Base-by-base conservation (phyloP, 2,329 filamentous ascomycete species). In the Madurella mycetomatis region DNA sequence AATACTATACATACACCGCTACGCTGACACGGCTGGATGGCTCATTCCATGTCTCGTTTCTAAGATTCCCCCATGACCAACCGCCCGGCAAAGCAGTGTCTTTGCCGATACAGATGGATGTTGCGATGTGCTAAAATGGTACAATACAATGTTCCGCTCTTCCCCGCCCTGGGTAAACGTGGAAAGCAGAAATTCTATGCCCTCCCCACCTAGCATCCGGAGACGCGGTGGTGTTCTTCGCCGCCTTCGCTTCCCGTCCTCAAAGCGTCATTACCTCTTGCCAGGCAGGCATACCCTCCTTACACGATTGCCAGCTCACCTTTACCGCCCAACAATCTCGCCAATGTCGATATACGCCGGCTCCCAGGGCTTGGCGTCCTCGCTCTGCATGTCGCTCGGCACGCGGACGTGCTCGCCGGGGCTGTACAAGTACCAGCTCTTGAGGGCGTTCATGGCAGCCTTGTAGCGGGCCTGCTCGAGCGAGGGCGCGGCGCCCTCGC, bases 401-500 rank as follows among this genome's bases (percentile, higher is more conserved):
- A 90, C 76, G 54, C 80, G 78, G 47, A 84, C 80, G 60, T 82
- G 73, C 62, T 77, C 73, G 53, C 80, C 77, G 30, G 94, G 92
- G 69, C 86, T 92, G 76, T 99, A 99, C 50, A 99, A 77, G 72
- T 99, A 99, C 94, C 94, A 99, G 5, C 86, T 80, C 78, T 96
- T 95, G 67, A 99, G 77, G 16, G 91, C 86, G 59, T 87, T 86
- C 66, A 95, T 92, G 39, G 89, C 84, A 17, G 94, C 94, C 69
- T 89, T 82, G 60, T 82, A 79, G 60, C 90, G 83, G 32, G 88
- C 92, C 65, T 90, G 82, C 61, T 90, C 79, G 53, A 97, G 76
- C 70, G 82, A 92, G 47, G 86, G 76, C 19, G 88, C 94, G 17
- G 85, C 80, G n/a, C 86, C 94, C 75, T 99, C 92, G 53, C 92